These are phyloP conservation scores for Globisporangium cystogenes DNA, from an alignment of 352 stramenopile species.

Conservation along the genomic window DNA sequence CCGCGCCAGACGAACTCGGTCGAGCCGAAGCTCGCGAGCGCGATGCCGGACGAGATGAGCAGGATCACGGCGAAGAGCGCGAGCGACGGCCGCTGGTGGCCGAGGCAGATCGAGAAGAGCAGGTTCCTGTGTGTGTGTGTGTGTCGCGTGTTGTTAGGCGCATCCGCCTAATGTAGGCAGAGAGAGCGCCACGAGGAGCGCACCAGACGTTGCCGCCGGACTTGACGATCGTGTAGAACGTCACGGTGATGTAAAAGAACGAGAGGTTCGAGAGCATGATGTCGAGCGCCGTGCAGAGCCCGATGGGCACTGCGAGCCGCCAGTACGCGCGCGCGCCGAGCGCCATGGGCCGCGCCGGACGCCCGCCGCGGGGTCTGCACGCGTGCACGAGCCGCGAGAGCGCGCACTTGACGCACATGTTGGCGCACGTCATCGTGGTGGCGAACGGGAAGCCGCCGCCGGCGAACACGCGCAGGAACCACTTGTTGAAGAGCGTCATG, in stretches of 20 bases:
- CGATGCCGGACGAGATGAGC: constrained; percentile 67
- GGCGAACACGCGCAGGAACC: constrained; percentile 71
- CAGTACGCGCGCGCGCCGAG: constrained; percentile 42
- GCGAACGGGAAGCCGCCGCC: constrained; percentile 66
- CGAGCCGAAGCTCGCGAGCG: constrained; percentile 65
- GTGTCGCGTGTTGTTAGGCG: no score
- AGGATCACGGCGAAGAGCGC: constrained; percentile 48
- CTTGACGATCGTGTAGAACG: constrained; percentile 86
- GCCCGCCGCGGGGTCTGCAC: no score
- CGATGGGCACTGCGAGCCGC: constrained; percentile 71
- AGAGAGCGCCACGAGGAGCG: no score
- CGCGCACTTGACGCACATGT: constrained; percentile 77
- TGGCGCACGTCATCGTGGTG: constrained; percentile 73
- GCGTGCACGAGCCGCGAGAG: constrained; percentile 49
- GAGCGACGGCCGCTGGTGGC: constrained; percentile 58
- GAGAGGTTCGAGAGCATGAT: constrained; percentile 82
- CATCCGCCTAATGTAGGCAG: no score
- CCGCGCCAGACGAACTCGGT: constrained; percentile 69
- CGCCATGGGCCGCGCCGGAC: no score
- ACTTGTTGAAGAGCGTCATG: constrained; percentile 86
- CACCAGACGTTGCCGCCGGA: constrained; percentile 71
- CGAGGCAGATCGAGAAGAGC: constrained; percentile 73
- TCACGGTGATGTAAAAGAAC: constrained; percentile 85
- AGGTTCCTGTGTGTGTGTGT: constrained; percentile 32
- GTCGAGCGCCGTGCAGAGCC: constrained; percentile 74